A percentile compares a stretch with the other conserved stretches of the same genome.
phyloP scores from a whole-genome alignment of 805 yeast genomes.

The Debaryomyces castellii region DNA sequence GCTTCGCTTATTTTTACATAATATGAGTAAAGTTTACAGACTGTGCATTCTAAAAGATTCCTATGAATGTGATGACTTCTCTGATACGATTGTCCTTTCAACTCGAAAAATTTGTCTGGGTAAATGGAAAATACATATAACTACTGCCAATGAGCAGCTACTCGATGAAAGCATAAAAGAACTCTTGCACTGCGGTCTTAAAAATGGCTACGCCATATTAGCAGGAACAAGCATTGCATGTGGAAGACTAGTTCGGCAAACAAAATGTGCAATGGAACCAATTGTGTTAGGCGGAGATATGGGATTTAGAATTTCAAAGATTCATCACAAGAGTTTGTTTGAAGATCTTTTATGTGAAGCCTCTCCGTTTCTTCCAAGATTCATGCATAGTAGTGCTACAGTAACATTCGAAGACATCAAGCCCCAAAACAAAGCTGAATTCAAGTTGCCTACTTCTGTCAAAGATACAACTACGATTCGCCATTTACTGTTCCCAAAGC shows the following conservation, averaged over 20 bases:
- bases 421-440: background rate
- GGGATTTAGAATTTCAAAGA: background rate
- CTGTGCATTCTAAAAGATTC: background rate
- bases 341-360: background rate
- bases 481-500: slow-evolving; percentile 6
- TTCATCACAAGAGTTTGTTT: background rate
- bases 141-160: background rate
- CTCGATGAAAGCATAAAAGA: background rate
- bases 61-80: background rate
- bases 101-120: background rate
- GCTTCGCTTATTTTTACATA: background rate
- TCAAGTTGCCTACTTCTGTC: background rate
- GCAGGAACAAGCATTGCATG: background rate
- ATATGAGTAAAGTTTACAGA: background rate
- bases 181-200: background rate
- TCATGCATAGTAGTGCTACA: background rate
- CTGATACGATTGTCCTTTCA: background rate
- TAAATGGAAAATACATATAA: background rate
- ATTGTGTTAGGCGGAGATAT: background rate
- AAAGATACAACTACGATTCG: background rate
- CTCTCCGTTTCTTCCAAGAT: background rate
- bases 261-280: background rate
- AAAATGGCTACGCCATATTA: background rate
- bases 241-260: background rate
- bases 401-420: background rate